Percentiles rank a stretch among this genome's conserved stretches.
phyloP scores from a whole-genome alignment of 1,284 basidiomycete genomes.

The Marasmius oreades region DNA sequence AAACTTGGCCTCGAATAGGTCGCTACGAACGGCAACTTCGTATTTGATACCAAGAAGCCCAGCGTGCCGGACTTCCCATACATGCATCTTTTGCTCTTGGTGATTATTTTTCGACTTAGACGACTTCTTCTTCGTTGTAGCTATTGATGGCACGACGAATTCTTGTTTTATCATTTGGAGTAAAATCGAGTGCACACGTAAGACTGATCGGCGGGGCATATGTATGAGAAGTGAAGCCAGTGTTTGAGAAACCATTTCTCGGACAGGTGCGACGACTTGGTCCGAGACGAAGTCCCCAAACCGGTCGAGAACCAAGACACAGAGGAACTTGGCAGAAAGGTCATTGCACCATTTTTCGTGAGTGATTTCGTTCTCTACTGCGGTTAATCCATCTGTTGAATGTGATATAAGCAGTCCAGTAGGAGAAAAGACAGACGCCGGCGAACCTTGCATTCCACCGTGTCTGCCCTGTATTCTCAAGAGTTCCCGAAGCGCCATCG shows the following conservation, averaged over 20 bases:
- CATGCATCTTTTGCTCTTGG: slow-evolving; percentile 56
- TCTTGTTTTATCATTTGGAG: slow-evolving; percentile 94
- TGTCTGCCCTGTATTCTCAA: slow-evolving; percentile 82
- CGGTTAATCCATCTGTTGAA: slow-evolving; percentile 42
- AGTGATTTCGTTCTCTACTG: slow-evolving; percentile 55
- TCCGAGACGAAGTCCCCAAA: slow-evolving; percentile 98
- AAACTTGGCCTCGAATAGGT: slow-evolving; percentile 59
- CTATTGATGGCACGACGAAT: slow-evolving; percentile 42
- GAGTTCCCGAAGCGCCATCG: slow-evolving; percentile 88
- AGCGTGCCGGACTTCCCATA: slow-evolving; percentile 98
- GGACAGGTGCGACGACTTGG: slow-evolving; percentile 95
- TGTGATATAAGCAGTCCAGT: not conserved
- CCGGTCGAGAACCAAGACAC: slow-evolving; percentile 92
- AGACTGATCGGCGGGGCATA: slow-evolving; percentile 76
- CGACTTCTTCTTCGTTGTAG: slow-evolving; percentile 28
- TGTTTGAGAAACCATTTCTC: slow-evolving; percentile 95
- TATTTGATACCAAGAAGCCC: slow-evolving; percentile 97
- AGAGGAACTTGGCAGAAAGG: slow-evolving; percentile 83
- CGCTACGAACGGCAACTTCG: slow-evolving; percentile 89
- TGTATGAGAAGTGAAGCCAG: slow-evolving; percentile 86
- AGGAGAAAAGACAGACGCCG: not conserved
- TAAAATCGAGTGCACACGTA: slow-evolving; percentile 81
- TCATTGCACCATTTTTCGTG: slow-evolving; percentile 91
- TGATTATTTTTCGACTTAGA: slow-evolving; percentile 31
- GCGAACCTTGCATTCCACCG: slow-evolving; percentile 74